A percentile compares a stretch with the other conserved stretches of the same genome.
These are phyloP conservation scores for Heterotrichella gracilis DNA, from an alignment of 352 stramenopile species.

Conservation along the genomic window DNA sequence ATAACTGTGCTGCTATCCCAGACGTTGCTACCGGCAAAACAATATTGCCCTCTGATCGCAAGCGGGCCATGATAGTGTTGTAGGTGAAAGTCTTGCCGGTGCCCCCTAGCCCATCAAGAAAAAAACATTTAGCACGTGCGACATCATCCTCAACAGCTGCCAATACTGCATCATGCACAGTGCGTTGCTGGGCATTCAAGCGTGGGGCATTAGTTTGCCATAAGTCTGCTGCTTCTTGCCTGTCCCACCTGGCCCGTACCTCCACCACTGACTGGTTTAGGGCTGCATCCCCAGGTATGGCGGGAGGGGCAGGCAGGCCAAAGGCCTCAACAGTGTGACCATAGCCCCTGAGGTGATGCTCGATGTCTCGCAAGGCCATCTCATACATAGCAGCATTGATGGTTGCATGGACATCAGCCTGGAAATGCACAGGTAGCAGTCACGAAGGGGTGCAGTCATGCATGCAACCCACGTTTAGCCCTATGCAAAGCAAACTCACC, in stretches of 20 bases:
- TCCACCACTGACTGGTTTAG: constrained; percentile 14
- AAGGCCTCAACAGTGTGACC: too few species aligned
- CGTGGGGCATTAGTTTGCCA: background rate
- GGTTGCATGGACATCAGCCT: too few species aligned
- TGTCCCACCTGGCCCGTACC: constrained; percentile 12
- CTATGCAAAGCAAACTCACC: too few species aligned
- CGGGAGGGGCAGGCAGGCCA: too few species aligned
- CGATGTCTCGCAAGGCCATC: too few species aligned
- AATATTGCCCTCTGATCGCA: constrained; percentile 18
- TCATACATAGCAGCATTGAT: too few species aligned
- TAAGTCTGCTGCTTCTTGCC: constrained; percentile 4
- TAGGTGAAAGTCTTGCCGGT: constrained; percentile 23
- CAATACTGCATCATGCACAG: constrained; percentile 3
- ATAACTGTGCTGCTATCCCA: constrained; percentile 21
- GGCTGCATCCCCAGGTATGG: constrained; percentile 15
- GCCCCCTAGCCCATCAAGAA: constrained; percentile 21
- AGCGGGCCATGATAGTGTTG: constrained; percentile 19
- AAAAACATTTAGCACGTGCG: constrained; percentile 18
- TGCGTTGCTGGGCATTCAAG: too few species aligned
- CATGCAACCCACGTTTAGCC: too few species aligned
- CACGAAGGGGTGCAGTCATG: too few species aligned
- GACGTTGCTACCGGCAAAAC: constrained; percentile 21
- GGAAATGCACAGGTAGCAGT: too few species aligned
- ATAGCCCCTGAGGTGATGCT: too few species aligned
- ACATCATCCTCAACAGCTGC: constrained; percentile 15